Conservation (phyloP, 1,284 basidiomycete species). For the Peniophora sp. region DNA sequence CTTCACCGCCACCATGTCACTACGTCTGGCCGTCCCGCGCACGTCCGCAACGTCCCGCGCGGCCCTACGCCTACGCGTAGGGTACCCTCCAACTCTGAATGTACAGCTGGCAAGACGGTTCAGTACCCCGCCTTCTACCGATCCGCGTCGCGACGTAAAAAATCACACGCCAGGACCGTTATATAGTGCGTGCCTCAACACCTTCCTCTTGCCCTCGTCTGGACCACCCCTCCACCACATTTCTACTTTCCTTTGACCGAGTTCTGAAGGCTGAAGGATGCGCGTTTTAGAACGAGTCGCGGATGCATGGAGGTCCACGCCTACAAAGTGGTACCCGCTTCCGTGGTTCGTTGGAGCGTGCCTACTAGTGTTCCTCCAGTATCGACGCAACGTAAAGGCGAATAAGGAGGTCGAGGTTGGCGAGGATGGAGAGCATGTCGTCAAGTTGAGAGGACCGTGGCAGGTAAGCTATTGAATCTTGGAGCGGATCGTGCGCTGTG, state of each 20-base stretch:
- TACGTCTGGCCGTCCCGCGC: no score
- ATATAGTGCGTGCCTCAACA: slow-evolving; percentile 9
- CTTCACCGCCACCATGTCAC: no score
- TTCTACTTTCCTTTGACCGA: background rate
- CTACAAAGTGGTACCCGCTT: slow-evolving; percentile 93
- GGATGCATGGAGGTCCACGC: slow-evolving; percentile 81
- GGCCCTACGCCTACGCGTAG: no score
- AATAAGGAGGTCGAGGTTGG: slow-evolving; percentile 66
- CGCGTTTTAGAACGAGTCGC: slow-evolving; percentile 33
- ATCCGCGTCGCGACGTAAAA: slow-evolving; percentile 7
- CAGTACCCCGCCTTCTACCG: background rate
- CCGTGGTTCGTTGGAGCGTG: slow-evolving; percentile 89
- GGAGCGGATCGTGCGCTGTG: background rate
- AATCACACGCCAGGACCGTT: slow-evolving; percentile 10
- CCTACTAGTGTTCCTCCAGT: slow-evolving; percentile 79
- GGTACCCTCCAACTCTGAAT: no score
- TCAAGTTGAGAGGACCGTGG: slow-evolving; percentile 88
- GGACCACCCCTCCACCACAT: background rate
- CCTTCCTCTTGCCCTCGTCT: background rate
- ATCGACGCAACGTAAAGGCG: slow-evolving; percentile 50
- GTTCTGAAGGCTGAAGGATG: background rate
- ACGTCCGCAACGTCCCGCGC: no score
- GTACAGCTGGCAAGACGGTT: background rate
- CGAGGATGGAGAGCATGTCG: slow-evolving; percentile 59
- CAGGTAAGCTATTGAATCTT: slow-evolving; percentile 55